Conservation (phyloP, 352 stramenopile species). For the Phytopythium ostracodes region DNA sequence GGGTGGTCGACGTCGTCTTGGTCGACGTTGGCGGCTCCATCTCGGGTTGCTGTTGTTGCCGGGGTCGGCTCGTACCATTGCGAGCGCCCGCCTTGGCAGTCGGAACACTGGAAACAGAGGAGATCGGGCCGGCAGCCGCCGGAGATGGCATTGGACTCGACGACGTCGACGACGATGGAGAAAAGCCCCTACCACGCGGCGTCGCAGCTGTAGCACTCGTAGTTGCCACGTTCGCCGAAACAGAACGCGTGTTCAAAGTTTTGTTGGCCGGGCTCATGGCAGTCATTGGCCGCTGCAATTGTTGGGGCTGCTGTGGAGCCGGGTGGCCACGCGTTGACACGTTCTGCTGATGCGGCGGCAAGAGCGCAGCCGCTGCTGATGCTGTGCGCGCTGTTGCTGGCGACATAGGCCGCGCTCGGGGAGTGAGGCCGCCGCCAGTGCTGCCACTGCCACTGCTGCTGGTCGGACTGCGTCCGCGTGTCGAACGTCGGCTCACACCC, state of each 20-base stretch:
- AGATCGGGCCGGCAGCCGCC: background rate
- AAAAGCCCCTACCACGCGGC: background rate
- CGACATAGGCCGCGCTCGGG: background rate
- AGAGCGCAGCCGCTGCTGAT: background rate
- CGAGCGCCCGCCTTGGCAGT: constrained; percentile 4
- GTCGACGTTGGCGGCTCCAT: background rate
- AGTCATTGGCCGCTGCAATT: background rate
- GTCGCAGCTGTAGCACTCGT: background rate
- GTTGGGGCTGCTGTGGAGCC: background rate
- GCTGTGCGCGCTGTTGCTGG: background rate
- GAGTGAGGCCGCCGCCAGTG: background rate
- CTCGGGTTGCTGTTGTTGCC: constrained; percentile 14
- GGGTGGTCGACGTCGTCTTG: background rate
- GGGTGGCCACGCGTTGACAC: background rate
- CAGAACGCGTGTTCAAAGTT: background rate
- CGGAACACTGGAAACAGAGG: background rate
- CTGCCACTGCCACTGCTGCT: constrained; percentile 6
- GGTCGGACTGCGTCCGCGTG: constrained; percentile 6
- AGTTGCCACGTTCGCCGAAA: background rate
- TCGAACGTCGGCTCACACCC: background rate
- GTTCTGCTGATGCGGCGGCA: background rate
- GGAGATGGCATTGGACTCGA: constrained; percentile 4
- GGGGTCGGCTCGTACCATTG: constrained; percentile 1
- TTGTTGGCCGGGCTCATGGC: background rate
- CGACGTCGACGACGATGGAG: background rate